Base-by-base conservation (phyloP, 2,329 filamentous ascomycete species). In the Aspergillus luchuensis region DNA sequence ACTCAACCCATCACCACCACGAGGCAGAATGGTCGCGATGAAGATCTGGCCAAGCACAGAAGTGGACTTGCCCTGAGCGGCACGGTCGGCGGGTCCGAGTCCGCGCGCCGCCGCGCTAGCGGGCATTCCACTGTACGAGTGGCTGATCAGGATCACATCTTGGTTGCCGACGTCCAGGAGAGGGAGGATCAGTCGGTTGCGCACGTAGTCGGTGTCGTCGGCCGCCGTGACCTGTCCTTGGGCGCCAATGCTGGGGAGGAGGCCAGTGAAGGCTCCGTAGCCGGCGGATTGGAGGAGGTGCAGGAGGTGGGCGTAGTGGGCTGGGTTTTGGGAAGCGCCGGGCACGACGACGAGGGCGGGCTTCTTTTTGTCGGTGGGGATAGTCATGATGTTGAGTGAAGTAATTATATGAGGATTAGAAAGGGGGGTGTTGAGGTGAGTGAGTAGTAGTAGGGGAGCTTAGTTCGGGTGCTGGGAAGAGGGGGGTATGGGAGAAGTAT, bases 91-190 rank as follows among this genome's bases (percentile, higher is more conserved):
- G 41, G 43, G 43, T 6, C 54, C 43, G 30, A 56, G 54, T 3
- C 54, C 54, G n/a, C 25, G 43, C 4, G 54, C 54, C 2, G 54
- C 54, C 17, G 54, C 54, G 21, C 54, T 56, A 15, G 54, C 54
- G 2, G 54, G 54, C 54, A 56, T 56, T 7, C 54, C 54, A 21
- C 54, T 48, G 33, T 48, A 56, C 5, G 54, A 56, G 33, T 56
- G 54, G 17, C 54, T 56, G 54, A 56, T 56, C n/a, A 56, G 41
- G 43, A 56, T 56, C 15, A 56, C 41, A 49, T 56, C 43, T 10
- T 38, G 54, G n/a, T 49, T 28, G 8, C 41, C 54, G 30, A 56
- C 28, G 4, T 56, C 54, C n/a, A 49, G 54, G 6, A 56, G 25
- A 19, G 54, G 54, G 8, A 56, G 54, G 8, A 56, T 11, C 10